Evolutionary conservation across 2,329 filamentous ascomycete genomes (phyloP).

Genomic region (Aureobasidium sp.): DNA sequence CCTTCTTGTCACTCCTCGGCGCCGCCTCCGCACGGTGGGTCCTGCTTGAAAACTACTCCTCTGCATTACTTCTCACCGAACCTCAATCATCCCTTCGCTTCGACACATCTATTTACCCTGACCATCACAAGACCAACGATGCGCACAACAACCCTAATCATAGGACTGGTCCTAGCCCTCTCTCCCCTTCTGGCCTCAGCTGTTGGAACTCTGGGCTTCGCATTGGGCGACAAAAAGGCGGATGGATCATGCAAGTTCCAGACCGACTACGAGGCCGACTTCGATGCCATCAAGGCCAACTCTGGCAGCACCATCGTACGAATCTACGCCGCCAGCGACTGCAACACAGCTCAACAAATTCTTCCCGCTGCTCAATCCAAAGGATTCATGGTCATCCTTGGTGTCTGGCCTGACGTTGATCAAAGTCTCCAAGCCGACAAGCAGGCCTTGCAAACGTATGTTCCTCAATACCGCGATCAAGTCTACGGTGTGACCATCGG

Average conservation of each 20-base stretch:
- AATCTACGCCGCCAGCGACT: constrained; percentile 61
- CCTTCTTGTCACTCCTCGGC: constrained; percentile 4
- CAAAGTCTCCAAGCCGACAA: constrained; percentile 56
- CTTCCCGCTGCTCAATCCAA: constrained; percentile 59
- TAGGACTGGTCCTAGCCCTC: constrained; percentile 23
- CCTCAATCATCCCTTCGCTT: background rate
- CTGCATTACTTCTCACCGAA: background rate
- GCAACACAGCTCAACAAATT: constrained; percentile 56
- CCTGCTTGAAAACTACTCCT: background rate
- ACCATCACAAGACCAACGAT: constrained; percentile 15
- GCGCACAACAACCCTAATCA: constrained; percentile 22
- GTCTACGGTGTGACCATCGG: constrained; percentile 65
- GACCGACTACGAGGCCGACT: constrained; percentile 58
- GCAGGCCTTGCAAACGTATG: constrained; percentile 47
- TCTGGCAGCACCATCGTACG: constrained; percentile 53
- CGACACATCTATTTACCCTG: background rate
- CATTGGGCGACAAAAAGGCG: constrained; percentile 57
- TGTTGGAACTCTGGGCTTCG: constrained; percentile 54
- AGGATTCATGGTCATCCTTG: constrained; percentile 61
- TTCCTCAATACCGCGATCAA: constrained; percentile 46
- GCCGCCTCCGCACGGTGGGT: background rate
- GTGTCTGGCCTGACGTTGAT: constrained; percentile 62
- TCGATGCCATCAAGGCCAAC: constrained; percentile 50
- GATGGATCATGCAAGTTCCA: constrained; percentile 57
- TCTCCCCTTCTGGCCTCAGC: constrained; percentile 23